Evolutionary conservation across 768 basidiomycete genomes (phyloP).

Genomic region (Chalciporus piperatus): DNA sequence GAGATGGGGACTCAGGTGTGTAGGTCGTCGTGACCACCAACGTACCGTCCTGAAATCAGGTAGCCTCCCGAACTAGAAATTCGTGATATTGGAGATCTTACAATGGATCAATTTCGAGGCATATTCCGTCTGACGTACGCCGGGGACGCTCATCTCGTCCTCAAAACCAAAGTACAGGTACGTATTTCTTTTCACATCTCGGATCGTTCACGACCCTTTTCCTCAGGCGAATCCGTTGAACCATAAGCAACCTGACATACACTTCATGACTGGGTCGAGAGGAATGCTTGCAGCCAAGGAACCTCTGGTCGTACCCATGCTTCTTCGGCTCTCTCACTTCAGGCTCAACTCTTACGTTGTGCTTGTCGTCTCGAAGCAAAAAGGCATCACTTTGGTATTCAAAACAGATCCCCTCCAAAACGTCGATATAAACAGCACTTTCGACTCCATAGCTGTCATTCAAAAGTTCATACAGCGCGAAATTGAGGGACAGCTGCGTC

Average conservation of each 20-base stretch:
- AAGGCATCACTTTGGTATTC: slow-evolving; percentile 98
- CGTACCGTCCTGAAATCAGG: background rate
- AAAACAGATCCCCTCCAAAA: slow-evolving; percentile 98
- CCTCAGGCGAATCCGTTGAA: slow-evolving; percentile 85
- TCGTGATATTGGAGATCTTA: slow-evolving; percentile 95
- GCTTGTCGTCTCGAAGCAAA: slow-evolving; percentile 94
- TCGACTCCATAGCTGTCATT: slow-evolving; percentile 97
- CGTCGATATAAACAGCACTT: slow-evolving; percentile 96
- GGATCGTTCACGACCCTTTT: slow-evolving; percentile 5
- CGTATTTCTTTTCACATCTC: slow-evolving; percentile 14
- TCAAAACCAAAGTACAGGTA: slow-evolving; percentile 92
- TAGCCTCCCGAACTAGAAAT: slow-evolving; percentile 97
- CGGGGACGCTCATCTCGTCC: slow-evolving; percentile 86
- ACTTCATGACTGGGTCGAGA: slow-evolving; percentile 75
- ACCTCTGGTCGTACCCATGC: slow-evolving; percentile 97
- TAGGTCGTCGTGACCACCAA: background rate
- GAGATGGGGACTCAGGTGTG: slow-evolving; percentile 96
- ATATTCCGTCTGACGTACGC: slow-evolving; percentile 94
- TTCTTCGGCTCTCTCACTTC: slow-evolving; percentile 93
- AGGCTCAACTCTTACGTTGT: slow-evolving; percentile 94
- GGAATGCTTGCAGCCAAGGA: slow-evolving; percentile 94
- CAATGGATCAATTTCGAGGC: slow-evolving; percentile 92
- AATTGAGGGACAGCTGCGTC: slow-evolving; percentile 93
- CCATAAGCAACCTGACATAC: slow-evolving; percentile 88
- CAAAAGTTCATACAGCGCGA: slow-evolving; percentile 97